phyloP scores from a whole-genome alignment of 768 basidiomycete genomes.

The Suillus subluteus region DNA sequence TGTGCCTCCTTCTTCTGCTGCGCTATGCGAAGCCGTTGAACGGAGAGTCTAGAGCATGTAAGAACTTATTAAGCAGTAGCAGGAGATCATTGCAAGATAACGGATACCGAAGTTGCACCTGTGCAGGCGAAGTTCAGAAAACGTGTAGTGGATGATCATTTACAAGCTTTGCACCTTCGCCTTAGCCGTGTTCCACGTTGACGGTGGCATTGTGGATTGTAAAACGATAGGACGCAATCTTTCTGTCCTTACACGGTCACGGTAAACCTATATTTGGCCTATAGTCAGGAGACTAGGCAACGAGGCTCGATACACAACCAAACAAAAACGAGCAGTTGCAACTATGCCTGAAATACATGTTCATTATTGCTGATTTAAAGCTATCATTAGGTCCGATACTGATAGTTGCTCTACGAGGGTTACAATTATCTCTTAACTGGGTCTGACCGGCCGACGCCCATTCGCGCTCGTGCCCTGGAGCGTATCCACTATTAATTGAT shows the following conservation, averaged over 20 bases:
- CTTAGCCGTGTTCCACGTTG: slow-evolving; percentile 62
- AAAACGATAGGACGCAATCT: background rate
- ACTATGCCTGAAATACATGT: background rate
- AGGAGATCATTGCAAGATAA: slow-evolving; percentile 3
- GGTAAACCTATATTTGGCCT: slow-evolving; percentile 1
- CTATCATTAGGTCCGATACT: background rate
- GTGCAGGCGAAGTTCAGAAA: slow-evolving; percentile 15
- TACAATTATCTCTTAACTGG: background rate
- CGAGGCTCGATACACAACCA: background rate
- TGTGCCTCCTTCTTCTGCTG: slow-evolving; percentile 95
- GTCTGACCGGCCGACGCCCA: background rate
- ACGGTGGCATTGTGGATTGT: slow-evolving; percentile 28
- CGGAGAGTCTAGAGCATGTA: slow-evolving; percentile 61
- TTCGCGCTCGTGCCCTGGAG: background rate
- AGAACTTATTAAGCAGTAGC: slow-evolving; percentile 2
- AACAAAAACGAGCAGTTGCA: background rate
- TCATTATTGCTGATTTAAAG: background rate
- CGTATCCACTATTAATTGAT: background rate
- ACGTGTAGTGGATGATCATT: background rate
- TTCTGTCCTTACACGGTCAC: background rate
- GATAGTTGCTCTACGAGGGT: background rate
- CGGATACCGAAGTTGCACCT: slow-evolving; percentile 54
- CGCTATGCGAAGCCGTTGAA: slow-evolving; percentile 81
- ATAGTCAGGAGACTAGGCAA: background rate
- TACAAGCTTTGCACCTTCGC: slow-evolving; percentile 47